Base-by-base conservation (phyloP, 345 rosid genomes). In the Salix suchowensis region DNA sequence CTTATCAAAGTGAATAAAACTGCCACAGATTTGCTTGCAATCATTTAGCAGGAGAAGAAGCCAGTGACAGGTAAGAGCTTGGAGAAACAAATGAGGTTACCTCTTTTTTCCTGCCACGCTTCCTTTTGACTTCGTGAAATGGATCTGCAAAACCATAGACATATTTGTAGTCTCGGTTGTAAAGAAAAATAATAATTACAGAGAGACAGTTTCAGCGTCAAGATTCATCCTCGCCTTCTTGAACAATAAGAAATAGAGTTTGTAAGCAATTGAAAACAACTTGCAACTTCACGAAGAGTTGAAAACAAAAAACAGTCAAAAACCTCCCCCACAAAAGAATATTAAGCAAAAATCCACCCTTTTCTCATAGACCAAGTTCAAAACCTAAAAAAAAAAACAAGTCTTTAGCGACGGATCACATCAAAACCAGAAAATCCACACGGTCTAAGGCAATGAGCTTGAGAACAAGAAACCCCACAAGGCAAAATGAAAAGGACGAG, bases 71-170 rank as follows among this genome's bases (percentile, higher is more conserved):
- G 32, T 64, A 70, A 60, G 28, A 61, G 5, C 18, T 65, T 30
- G 9, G 8, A 42, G 28, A 58, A 65, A 24, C 36, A 1, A 71
- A 7, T 14, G 32, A 14, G 15, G 28, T 71, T 85, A 92, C 98
- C 91, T 92, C 97, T 84, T 92, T 94, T 72, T 78, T 91, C 84
- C 82, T 86, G 76, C 90, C 97, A 14, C 96, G 95, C 78, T 86
- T 94, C 60, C 94, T 89, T 82, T 84, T 94, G 67, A 94, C 98
- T 88, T 90, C 97, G 70, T 81, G 95, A 82, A 94, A 94, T 68
- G 97, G 76, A 86, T 88, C 98, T 94, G 94, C 75, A 69, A 71
- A 84, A 72, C 76, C 71, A 82, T 52, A 79, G 39, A 77, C 19
- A 67, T 58, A 68, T n/a, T 52, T 34, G 60, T 83, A 73, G 84